Evolutionary conservation across 495 filamentous ascomycete species (phyloP).

Genomic region (Penicillium nucicola): DNA sequence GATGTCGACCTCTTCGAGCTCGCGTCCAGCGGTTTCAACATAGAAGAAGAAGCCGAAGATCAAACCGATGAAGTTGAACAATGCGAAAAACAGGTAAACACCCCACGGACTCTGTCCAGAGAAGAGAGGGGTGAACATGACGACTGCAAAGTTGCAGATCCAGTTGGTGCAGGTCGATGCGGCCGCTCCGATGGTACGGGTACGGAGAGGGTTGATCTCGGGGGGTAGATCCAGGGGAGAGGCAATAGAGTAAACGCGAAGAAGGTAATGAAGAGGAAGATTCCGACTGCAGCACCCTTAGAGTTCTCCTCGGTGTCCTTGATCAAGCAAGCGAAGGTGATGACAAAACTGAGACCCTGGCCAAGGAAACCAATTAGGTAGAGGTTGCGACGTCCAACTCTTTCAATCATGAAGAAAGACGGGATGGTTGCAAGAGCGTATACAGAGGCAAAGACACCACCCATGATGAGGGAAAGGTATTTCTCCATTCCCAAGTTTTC

Average conservation of each 20-base stretch:
- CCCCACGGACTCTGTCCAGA: conserved; percentile 27
- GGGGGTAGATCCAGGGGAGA: conserved; percentile 47
- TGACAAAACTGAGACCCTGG: conserved; percentile 12
- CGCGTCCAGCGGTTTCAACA: conserved; percentile 63
- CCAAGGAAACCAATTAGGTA: conserved; percentile 47
- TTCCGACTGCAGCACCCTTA: conserved; percentile 57
- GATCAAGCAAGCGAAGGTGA: conserved; percentile 55
- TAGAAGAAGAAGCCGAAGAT: conserved; percentile 66
- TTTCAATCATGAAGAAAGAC: conserved; percentile 71
- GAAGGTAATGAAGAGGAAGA: conserved; percentile 67
- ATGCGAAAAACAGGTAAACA: conserved; percentile 61
- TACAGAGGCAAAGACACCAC: conserved; percentile 70
- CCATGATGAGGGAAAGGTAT: conserved; percentile 60
- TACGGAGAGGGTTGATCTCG: conserved; percentile 69
- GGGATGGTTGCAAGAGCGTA: conserved; percentile 65
- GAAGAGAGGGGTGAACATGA: conserved; percentile 59
- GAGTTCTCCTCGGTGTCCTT: conserved; percentile 40
- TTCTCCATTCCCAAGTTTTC: conserved; percentile 51
- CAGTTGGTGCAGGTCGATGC: conserved; percentile 65
- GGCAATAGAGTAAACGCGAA: conserved; percentile 66
- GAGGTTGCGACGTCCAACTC: conserved; percentile 60
- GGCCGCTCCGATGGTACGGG: conserved; percentile 63
- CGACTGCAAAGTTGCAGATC: conserved; percentile 70
- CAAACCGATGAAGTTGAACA: conserved; percentile 63
- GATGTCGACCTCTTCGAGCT: conserved; percentile 73